Percentiles rank a stretch among this genome's conserved stretches.
phyloP scores from a whole-genome alignment of 1,284 basidiomycete genomes.

The Microbotryum violaceum region DNA sequence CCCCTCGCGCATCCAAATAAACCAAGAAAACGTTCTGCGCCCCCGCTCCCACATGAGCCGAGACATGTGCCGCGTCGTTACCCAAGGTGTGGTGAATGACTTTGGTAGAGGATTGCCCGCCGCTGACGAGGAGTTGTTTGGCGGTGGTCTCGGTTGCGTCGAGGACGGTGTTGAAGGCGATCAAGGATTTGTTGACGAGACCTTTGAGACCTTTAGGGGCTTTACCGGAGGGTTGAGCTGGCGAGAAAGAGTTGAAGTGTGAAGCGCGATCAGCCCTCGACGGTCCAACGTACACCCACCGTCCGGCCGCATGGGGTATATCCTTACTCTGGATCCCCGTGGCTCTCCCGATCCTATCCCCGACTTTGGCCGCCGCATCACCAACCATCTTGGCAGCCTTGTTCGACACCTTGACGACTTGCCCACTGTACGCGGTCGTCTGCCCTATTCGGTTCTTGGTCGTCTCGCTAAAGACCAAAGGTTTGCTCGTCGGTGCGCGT shows the following conservation, averaged over 20 bases:
- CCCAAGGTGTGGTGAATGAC: conserved; percentile 41
- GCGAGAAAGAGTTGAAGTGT: conserved; percentile 2
- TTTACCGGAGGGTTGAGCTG: conserved; percentile 10
- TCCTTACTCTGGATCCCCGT: conserved; percentile 37
- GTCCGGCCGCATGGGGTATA: neutral
- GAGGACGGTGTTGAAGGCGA: conserved; percentile 39
- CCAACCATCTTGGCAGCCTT: conserved; percentile 38
- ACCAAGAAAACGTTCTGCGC: conserved; percentile 29
- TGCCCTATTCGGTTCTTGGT: conserved; percentile 18
- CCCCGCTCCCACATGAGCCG: conserved; percentile 33
- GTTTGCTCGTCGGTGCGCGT: conserved; percentile 23
- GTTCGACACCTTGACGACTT: conserved; percentile 22
- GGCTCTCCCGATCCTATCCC: conserved; percentile 38
- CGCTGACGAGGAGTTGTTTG: conserved; percentile 33
- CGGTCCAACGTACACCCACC: no score
- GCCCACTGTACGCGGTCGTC: no score
- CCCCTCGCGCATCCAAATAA: conserved; percentile 39
- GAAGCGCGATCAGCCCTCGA: conserved; percentile 7
- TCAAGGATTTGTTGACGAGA: conserved; percentile 37
- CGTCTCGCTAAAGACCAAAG: conserved; percentile 29
- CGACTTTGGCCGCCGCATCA: conserved; percentile 35
- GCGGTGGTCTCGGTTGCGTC: conserved; percentile 39
- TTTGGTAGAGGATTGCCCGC: conserved; percentile 35
- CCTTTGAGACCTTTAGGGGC: conserved; percentile 37
- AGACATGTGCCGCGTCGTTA: conserved; percentile 36